Evolutionary conservation across 495 filamentous ascomycete species (phyloP).

Genomic region (Penicillium argentinense): DNA sequence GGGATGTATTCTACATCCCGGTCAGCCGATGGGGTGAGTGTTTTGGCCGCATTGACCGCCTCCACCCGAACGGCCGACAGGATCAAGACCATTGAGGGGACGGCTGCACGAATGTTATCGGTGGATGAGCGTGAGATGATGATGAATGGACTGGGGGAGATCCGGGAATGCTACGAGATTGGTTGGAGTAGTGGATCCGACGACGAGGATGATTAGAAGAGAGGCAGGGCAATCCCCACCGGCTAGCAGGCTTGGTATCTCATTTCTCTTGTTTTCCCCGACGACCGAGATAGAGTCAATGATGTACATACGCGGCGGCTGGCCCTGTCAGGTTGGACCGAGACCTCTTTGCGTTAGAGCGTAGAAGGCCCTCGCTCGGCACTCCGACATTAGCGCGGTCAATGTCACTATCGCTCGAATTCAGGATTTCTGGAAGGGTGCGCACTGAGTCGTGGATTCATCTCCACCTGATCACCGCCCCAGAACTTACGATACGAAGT

Average conservation of each 20-base stretch:
- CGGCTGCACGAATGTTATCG: constrained; percentile 57
- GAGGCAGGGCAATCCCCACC: not conserved
- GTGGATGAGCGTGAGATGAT: constrained; percentile 82
- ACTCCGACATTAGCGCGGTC: not conserved
- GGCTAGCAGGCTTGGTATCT: no score
- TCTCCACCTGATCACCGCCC: not conserved
- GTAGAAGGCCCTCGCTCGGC: not conserved
- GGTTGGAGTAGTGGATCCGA: constrained; percentile 88
- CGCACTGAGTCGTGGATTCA: not conserved
- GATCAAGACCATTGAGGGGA: constrained; percentile 63
- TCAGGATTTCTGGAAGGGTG: not conserved
- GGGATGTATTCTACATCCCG: constrained; percentile 55
- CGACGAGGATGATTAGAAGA: constrained; percentile 67
- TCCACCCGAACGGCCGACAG: constrained; percentile 67
- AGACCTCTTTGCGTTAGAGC: not conserved
- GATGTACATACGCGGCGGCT: no score
- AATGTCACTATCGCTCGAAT: not conserved
- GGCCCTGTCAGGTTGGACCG: not conserved
- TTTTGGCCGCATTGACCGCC: constrained; percentile 69
- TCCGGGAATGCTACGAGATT: constrained; percentile 84
- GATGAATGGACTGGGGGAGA: constrained; percentile 77
- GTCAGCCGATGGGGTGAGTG: constrained; percentile 44
- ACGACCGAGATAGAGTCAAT: no score
- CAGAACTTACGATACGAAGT: constrained; percentile 1
- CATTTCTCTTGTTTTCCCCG: no score